phyloP scores from a whole-genome alignment of 2,329 filamentous ascomycete species.

The Colletotrichum sp. region DNA sequence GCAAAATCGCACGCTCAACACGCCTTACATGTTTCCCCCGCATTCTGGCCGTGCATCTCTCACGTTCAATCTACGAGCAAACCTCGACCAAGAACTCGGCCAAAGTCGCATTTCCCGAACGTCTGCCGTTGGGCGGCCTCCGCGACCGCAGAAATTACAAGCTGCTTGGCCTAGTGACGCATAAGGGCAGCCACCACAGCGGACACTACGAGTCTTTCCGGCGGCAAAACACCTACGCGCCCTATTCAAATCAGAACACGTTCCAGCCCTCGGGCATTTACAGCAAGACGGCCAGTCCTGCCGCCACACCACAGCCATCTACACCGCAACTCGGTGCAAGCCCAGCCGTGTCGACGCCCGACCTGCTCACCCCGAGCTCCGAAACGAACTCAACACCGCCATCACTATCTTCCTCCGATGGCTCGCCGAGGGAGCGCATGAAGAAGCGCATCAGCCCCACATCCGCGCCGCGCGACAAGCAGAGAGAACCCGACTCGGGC shows the following conservation, averaged over 20 bases:
- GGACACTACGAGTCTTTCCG: slow-evolving; percentile 98
- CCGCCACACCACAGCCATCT: slow-evolving; percentile 52
- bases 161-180: slow-evolving; percentile 85
- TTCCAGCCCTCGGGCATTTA: slow-evolving; percentile 80
- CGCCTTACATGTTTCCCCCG: slow-evolving; percentile 88
- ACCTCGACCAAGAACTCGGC: slow-evolving; percentile 91
- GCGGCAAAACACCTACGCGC: slow-evolving; percentile 75
- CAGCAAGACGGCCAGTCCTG: slow-evolving; percentile 63
- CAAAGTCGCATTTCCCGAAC: slow-evolving; percentile 91
- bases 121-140: slow-evolving; percentile 81
- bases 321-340: slow-evolving; percentile 52
- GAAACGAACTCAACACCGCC: slow-evolving; percentile 39
- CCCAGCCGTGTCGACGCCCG: slow-evolving; percentile 51
- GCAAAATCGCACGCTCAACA: slow-evolving; percentile 86
- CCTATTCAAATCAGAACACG: slow-evolving; percentile 81
- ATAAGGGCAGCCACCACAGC: slow-evolving; percentile 94
- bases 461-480: slow-evolving; percentile 32
- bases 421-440: slow-evolving; percentile 25
- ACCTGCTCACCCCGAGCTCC: slow-evolving; percentile 47
- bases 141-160: slow-evolving; percentile 81
- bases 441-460: slow-evolving; percentile 9
- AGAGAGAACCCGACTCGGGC: slow-evolving; percentile 52
- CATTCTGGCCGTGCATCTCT: slow-evolving; percentile 89
- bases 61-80: slow-evolving; percentile 87
- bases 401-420: slow-evolving; percentile 38